phyloP scores from a whole-genome alignment of 1,139 yeast genomes.

The Debaryomyces sp. region DNA sequence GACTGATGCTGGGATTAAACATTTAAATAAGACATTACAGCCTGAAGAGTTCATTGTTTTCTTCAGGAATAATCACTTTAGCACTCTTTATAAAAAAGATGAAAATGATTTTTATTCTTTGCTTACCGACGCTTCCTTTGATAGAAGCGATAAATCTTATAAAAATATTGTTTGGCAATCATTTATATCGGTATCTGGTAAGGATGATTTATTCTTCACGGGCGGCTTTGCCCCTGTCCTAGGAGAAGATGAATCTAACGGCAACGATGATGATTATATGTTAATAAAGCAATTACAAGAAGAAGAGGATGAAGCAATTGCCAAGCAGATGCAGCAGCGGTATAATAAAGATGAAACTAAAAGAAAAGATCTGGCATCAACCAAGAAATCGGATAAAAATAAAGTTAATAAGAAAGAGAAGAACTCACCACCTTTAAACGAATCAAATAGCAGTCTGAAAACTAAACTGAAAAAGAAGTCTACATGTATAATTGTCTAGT shows the following conservation, averaged over 20 bases:
- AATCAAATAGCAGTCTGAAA: slow-evolving; percentile 5
- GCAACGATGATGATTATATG: slow-evolving; percentile 35
- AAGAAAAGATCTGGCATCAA: not conserved
- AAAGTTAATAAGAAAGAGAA: not conserved
- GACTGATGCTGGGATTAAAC: slow-evolving; percentile 61
- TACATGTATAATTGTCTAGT: slow-evolving; percentile 22
- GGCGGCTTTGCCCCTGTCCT: slow-evolving; percentile 56
- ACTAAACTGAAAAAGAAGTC: slow-evolving; percentile 19
- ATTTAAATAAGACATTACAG: slow-evolving; percentile 44
- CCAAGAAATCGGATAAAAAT: too few species aligned
- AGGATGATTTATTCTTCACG: slow-evolving; percentile 64
- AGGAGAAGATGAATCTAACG: slow-evolving; percentile 23
- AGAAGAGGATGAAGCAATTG: slow-evolving; percentile 61
- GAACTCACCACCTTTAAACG: not conserved
- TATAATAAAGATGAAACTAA: slow-evolving; percentile 16
- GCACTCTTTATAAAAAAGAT: slow-evolving; percentile 62
- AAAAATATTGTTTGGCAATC: slow-evolving; percentile 75
- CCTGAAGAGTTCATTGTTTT: slow-evolving; percentile 56
- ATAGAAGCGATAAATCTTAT: slow-evolving; percentile 25
- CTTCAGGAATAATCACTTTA: slow-evolving; percentile 85
- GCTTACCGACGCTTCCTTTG: slow-evolving; percentile 73
- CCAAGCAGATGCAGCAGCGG: slow-evolving; percentile 45
- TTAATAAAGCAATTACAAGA: slow-evolving; percentile 59
- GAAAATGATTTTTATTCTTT: slow-evolving; percentile 56
- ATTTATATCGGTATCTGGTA: slow-evolving; percentile 64